Percentiles rank a stretch among this genome's conserved stretches.
phyloP scores from a whole-genome alignment of 306 rosid genomes.

The Arachis hypogaea region DNA sequence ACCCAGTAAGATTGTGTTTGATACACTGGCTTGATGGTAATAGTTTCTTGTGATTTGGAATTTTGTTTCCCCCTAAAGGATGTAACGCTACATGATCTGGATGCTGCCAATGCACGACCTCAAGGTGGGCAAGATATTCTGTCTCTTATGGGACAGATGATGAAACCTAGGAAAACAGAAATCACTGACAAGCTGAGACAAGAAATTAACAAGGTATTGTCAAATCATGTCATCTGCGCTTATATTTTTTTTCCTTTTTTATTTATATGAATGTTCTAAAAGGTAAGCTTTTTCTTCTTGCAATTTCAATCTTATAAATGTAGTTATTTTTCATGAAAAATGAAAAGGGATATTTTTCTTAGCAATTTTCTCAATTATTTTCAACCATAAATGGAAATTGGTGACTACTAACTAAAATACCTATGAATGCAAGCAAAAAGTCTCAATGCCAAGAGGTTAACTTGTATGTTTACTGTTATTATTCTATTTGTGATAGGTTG shows the following conservation, averaged over 20 bases:
- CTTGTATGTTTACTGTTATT: constrained; percentile 1
- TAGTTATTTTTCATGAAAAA: no score
- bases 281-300: neutral
- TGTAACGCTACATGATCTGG: constrained; percentile 89
- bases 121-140: constrained; percentile 98
- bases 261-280: neutral
- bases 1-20: constrained; percentile 12
- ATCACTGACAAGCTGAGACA: constrained; percentile 92
- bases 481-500: constrained; percentile 66
- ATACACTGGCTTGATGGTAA: constrained; percentile 16
- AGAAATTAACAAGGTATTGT: constrained; percentile 81
- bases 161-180: constrained; percentile 97
- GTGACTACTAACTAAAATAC: constrained; percentile 6
- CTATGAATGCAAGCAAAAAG: neutral
- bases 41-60: constrained; percentile 25
- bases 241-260: neutral
- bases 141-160: constrained; percentile 99
- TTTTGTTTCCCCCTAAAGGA: constrained; percentile 56
- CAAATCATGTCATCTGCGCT: constrained; percentile 7
- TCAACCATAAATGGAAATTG: constrained; percentile 9
- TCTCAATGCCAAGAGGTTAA: neutral
- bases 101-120: constrained; percentile 90
- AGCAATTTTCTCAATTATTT: constrained; percentile 22
- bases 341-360: neutral
- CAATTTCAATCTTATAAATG: no score